Evolutionary conservation across 768 basidiomycete species (phyloP).

Genomic region (Lentinula detonsa): DNA sequence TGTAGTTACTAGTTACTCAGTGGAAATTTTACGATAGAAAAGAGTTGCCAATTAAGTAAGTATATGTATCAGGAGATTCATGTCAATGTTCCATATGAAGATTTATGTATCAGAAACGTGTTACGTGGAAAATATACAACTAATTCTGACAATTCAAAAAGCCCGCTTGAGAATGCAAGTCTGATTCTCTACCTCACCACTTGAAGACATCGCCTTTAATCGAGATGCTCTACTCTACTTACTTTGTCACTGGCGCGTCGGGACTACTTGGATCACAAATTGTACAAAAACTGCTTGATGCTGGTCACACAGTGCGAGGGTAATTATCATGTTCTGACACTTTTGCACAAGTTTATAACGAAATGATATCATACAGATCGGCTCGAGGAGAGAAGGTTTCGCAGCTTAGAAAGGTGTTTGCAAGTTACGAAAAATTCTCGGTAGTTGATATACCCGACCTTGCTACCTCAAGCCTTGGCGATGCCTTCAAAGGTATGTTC

Average conservation of each 20-base stretch:
- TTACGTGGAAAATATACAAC: no score
- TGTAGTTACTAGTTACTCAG: no score
- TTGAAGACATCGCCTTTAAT: no score
- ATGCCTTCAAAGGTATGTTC: not conserved
- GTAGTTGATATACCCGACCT: conserved; percentile 5
- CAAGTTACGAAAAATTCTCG: not conserved
- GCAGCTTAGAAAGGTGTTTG: conserved; percentile 2
- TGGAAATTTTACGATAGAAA: no score
- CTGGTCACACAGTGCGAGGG: conserved; percentile 3
- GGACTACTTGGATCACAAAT: conserved; percentile 2
- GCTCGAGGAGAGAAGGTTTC: conserved; percentile 7
- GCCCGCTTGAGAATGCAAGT: no score
- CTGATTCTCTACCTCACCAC: no score
- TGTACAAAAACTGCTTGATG: conserved; percentile 3
- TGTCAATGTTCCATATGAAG: no score
- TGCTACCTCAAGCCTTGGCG: not conserved
- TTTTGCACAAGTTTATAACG: not conserved
- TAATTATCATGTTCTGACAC: not conserved
- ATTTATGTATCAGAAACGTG: no score
- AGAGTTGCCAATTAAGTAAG: no score
- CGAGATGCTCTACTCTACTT: not conserved
- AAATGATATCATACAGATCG: conserved; percentile 4
- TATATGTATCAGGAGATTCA: no score
- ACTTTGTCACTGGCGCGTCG: conserved; percentile 2
- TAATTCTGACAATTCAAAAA: no score